Base-by-base conservation (phyloP, 2,329 filamentous ascomycete genomes). In the Madurella mycetomatis region DNA sequence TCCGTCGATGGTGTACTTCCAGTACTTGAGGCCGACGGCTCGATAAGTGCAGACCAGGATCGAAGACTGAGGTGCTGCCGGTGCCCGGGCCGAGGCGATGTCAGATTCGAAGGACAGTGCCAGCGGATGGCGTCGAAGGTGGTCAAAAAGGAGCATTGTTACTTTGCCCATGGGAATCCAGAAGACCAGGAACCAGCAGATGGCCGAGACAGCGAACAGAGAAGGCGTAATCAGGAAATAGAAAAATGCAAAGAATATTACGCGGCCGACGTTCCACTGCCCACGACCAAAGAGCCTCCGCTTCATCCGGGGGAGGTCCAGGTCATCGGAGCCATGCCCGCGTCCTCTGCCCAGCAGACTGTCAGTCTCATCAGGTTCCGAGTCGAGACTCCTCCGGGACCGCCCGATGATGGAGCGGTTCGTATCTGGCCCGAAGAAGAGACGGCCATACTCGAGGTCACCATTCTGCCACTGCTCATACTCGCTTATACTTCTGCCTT, bases 391-490 rank as follows among this genome's bases (percentile, higher is more conserved):
- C 65, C 90, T 85, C 66, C 94, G 83, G 57, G 91, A 88, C 44
- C 90, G 86, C 18, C 92, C 94, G 41, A 96, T 78, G 49, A 97
- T 84, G 7, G 91, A 95, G 50, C 88, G 83, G 62, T 80, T 85
- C 56, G 82, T 75, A 51, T 84, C 83, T 2, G 94, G 94, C 0
- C 94, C 95, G 69, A 99, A 99, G 76, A 99, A 97, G 2, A 99
- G 81, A 34, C 92, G 83, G 2, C 94, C 94, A 69, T 97, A 91
- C 71, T 99, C 94, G 34, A 99, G 81, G 66, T 99, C 94, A 48
- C 94, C 94, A 67, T 85, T 96, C 73, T 99, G 94, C 94, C 94
- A 99, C 72, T 96, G 91, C 70, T 99, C 94, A 68, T 99, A 99
- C 74, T 99, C 94, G 65, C 90, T 95, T 66, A 99, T 96, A 73